phyloP scores from a whole-genome alignment of 2,329 filamentous ascomycete species.

The Ceratocystis eucalypticola region DNA sequence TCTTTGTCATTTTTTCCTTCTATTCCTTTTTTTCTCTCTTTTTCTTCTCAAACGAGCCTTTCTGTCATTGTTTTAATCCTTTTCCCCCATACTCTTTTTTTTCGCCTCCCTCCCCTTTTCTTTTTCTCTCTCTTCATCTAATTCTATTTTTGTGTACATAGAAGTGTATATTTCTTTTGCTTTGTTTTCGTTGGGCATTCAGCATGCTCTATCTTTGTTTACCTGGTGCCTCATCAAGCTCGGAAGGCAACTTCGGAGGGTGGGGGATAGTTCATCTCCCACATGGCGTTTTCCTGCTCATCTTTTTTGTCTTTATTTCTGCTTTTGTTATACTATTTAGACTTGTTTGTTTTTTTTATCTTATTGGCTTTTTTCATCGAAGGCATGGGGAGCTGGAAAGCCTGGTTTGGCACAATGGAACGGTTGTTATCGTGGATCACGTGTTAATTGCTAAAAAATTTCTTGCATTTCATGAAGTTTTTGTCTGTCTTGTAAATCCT shows the following conservation, averaged over 20 bases:
- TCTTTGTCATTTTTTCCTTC: too few species aligned
- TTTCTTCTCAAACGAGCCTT: background rate
- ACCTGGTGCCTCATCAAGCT: background rate
- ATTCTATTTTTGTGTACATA: slow-evolving; percentile 8
- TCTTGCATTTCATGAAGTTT: too few species aligned
- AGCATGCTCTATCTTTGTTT: slow-evolving; percentile 6
- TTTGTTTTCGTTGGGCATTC: slow-evolving; percentile 7
- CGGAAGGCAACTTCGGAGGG: background rate
- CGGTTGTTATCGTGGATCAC: background rate
- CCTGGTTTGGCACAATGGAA: background rate
- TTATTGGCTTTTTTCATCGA: background rate
- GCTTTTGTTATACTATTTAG: background rate
- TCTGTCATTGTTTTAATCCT: background rate
- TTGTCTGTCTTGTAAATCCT: too few species aligned
- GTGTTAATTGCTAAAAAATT: too few species aligned
- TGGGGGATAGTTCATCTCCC: background rate
- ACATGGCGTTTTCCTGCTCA: background rate
- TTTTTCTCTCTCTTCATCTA: slow-evolving; percentile 12
- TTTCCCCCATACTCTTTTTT: background rate
- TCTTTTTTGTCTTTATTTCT: background rate
- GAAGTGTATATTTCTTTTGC: background rate
- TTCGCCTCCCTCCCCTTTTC: background rate
- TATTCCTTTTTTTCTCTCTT: background rate
- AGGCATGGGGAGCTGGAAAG: too few species aligned
- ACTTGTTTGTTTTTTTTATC: background rate